phyloP scores from a whole-genome alignment of 495 filamentous ascomycete genomes.

The Trichodelitschia bisporula region DNA sequence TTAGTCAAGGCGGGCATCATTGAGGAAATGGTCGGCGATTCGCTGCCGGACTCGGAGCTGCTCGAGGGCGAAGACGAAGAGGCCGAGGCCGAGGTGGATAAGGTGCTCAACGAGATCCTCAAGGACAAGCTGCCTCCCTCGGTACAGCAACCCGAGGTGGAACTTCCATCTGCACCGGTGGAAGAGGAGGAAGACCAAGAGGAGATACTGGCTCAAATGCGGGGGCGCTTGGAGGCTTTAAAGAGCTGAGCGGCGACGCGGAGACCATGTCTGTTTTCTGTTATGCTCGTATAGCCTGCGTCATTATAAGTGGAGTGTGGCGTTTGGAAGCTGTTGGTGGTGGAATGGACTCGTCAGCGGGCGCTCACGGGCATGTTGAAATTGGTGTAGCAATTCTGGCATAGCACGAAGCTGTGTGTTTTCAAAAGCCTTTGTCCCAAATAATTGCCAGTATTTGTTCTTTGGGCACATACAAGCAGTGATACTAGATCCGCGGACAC shows the following conservation, averaged over 20 bases:
- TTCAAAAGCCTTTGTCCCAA: too few relatives aligned
- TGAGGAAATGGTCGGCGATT: conserved; percentile 87
- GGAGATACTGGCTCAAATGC: conserved; percentile 79
- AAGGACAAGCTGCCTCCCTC: conserved; percentile 41
- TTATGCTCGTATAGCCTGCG: too few relatives aligned
- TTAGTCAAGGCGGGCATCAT: conserved; percentile 87
- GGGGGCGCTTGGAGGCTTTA: conserved; percentile 68
- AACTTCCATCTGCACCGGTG: conserved; percentile 18
- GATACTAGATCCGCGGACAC: too few relatives aligned
- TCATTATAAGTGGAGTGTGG: too few relatives aligned
- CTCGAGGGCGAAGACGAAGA: conserved; percentile 69
- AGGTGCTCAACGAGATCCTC: conserved; percentile 71
- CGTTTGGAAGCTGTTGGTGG: too few relatives aligned
- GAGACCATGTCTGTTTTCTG: too few relatives aligned
- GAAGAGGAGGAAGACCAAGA: conserved; percentile 62
- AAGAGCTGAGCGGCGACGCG: conserved; percentile 54
- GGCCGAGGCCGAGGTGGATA: conserved; percentile 76
- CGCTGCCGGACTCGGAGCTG: conserved; percentile 43
- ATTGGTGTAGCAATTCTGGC: too few relatives aligned
- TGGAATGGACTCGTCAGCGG: too few relatives aligned
- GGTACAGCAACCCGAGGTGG: conserved; percentile 23
- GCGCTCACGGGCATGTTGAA: too few relatives aligned
- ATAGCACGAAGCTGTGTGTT: too few relatives aligned
- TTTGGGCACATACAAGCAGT: too few relatives aligned
- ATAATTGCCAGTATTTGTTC: too few relatives aligned